Conservation (phyloP, 345 rosid species). For the Lepidium didymum region DNA sequence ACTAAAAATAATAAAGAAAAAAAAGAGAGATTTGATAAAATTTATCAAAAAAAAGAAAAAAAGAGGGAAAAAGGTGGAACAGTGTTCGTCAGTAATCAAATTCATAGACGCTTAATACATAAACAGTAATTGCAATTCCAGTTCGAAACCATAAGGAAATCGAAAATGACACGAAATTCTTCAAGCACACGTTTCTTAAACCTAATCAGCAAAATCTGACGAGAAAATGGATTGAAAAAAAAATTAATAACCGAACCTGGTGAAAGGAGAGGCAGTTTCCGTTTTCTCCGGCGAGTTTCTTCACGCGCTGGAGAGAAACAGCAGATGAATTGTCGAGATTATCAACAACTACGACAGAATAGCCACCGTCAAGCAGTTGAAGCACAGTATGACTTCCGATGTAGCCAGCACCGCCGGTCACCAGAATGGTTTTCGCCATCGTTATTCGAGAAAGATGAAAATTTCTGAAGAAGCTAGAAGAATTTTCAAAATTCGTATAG, state of each 20-base stretch:
- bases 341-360: conserved; percentile 61
- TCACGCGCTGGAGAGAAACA: conserved; percentile 51
- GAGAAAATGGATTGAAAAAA: background rate
- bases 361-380: conserved; percentile 67
- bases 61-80: background rate
- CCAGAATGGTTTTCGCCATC: conserved; percentile 52
- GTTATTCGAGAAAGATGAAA: background rate
- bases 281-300: conserved; percentile 52
- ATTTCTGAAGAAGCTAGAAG: background rate
- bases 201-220: background rate
- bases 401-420: conserved; percentile 95
- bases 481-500: background rate
- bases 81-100: background rate
- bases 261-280: conserved; percentile 54
- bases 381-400: conserved; percentile 95
- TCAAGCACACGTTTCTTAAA: conserved; percentile 15
- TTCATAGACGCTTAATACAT: background rate
- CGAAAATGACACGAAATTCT: background rate
- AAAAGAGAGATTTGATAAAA: too few species aligned
- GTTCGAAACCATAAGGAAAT: background rate
- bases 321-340: conserved; percentile 71
- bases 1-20: too few species aligned
- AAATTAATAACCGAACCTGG: conserved; percentile 36
- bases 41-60: too few species aligned
- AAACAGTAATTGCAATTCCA: background rate